phyloP scores from a whole-genome alignment of 2,329 filamentous ascomycete species.

The Aureobasidium sp. region DNA sequence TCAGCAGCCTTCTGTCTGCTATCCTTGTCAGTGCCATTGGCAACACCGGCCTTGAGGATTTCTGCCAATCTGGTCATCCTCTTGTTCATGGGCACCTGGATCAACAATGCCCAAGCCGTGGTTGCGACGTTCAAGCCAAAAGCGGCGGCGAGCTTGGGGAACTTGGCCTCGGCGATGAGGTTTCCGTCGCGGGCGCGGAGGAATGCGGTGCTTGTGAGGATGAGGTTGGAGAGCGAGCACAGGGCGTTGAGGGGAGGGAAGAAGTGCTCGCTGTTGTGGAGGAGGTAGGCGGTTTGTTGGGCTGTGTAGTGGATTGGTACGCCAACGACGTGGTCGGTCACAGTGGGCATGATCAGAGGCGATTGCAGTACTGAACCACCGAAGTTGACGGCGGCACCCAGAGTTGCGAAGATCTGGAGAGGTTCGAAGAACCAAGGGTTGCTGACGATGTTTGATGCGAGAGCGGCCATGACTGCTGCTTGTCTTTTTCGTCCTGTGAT shows the following conservation, averaged over 20 bases:
- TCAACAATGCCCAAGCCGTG: constrained; percentile 25
- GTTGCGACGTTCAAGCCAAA: constrained; percentile 23
- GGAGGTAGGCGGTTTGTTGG: constrained; percentile 25
- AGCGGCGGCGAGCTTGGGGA: constrained; percentile 22
- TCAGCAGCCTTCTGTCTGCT: constrained; percentile 20
- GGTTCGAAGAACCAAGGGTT: constrained; percentile 14
- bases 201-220: constrained; percentile 23
- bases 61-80: constrained; percentile 23
- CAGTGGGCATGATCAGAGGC: constrained; percentile 27
- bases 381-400: constrained; percentile 27
- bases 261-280: constrained; percentile 26
- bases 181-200: constrained; percentile 23
- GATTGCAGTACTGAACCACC: constrained; percentile 29
- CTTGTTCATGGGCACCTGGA: constrained; percentile 29
- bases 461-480: neutral
- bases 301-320: constrained; percentile 25
- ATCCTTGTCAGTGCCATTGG: constrained; percentile 21
- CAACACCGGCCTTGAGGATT: constrained; percentile 19
- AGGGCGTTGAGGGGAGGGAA: constrained; percentile 27
- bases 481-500: neutral
- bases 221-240: constrained; percentile 27
- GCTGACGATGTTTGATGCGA: neutral
- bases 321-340: constrained; percentile 19
- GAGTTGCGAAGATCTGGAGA: constrained; percentile 21
- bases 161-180: constrained; percentile 20